Conservation (phyloP, 805 yeast genomes). For the Candida jianshihensis region DNA sequence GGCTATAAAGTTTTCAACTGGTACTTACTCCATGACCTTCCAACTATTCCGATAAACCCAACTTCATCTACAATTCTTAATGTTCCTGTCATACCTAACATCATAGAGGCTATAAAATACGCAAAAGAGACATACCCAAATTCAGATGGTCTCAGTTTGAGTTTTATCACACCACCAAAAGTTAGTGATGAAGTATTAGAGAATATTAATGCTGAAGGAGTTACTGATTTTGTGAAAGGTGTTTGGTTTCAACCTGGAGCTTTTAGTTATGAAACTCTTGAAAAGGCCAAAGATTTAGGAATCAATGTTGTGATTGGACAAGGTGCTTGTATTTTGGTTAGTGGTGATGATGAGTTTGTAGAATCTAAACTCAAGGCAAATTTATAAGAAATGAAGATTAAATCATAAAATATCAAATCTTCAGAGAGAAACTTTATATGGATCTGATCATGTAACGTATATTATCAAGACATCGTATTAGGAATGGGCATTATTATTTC, state of each 20-base stretch:
- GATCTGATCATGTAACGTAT: not conserved
- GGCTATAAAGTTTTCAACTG: conserved; percentile 65
- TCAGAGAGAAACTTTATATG: not conserved
- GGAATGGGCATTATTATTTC: too few relatives aligned
- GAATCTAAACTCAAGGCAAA: conserved; percentile 33
- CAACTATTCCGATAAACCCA: conserved; percentile 65
- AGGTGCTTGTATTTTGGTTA: conserved; percentile 65
- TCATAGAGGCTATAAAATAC: conserved; percentile 23
- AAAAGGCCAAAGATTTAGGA: conserved; percentile 29
- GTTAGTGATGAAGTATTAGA: conserved; percentile 42
- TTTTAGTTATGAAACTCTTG: conserved; percentile 45
- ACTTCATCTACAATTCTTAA: conserved; percentile 40
- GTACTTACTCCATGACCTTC: conserved; percentile 51
- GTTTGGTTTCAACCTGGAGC: conserved; percentile 87
- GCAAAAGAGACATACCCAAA: conserved; percentile 17
- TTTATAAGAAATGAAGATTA: conserved; percentile 20
- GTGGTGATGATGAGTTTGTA: conserved; percentile 42
- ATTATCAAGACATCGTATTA: too few relatives aligned
- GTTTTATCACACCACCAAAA: conserved; percentile 72
- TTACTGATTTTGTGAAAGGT: conserved; percentile 34
- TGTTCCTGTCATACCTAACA: conserved; percentile 28
- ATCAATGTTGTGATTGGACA: conserved; percentile 33
- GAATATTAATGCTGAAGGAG: conserved; percentile 26
- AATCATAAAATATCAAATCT: not conserved
- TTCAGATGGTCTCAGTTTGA: conserved; percentile 45